These are phyloP conservation scores for Colletotrichum sublineola DNA, from an alignment of 2,329 filamentous ascomycete genomes.

Conservation along the genomic window DNA sequence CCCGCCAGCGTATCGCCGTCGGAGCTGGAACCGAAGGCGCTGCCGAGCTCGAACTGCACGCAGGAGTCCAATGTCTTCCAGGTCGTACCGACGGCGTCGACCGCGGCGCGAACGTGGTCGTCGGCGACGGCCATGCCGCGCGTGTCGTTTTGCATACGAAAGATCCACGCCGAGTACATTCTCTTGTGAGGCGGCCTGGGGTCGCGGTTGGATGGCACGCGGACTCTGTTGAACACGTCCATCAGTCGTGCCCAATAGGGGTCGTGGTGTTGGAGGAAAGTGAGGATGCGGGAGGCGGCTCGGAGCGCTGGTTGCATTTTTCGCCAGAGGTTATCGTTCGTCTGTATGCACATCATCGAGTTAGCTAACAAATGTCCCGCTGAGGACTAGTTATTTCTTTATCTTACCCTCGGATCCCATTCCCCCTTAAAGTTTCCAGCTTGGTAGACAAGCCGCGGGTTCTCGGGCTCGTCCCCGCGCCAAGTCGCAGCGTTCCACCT, in stretches of 20 bases:
- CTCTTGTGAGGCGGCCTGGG: conserved; percentile 15
- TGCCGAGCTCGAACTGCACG: background rate
- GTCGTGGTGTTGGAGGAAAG: conserved; percentile 35
- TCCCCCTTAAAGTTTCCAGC: conserved; percentile 45
- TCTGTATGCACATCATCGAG: conserved; percentile 27
- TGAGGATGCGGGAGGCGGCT: conserved; percentile 46
- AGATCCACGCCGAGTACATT: background rate
- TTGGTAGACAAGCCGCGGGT: conserved; percentile 43
- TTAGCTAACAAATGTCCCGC: conserved; percentile 1
- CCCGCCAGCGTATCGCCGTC: background rate
- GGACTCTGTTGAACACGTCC: conserved; percentile 46
- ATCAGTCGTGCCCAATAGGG: conserved; percentile 44
- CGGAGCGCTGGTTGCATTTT: conserved; percentile 48
- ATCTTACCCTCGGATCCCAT: conserved; percentile 45
- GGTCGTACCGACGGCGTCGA: background rate
- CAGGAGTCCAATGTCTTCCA: background rate
- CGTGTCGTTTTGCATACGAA: background rate
- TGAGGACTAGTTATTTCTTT: no score
- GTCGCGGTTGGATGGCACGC: conserved; percentile 39
- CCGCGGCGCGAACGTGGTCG: background rate
- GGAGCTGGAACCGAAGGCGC: background rate
- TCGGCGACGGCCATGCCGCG: background rate
- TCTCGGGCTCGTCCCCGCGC: background rate
- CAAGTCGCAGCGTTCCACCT: conserved; percentile 27
- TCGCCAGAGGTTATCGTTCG: conserved; percentile 47